A percentile compares a stretch with the other conserved stretches of the same genome.
Evolutionary conservation across 1,284 basidiomycete genomes (phyloP).

Genomic region (Leucoagaricus sp.): DNA sequence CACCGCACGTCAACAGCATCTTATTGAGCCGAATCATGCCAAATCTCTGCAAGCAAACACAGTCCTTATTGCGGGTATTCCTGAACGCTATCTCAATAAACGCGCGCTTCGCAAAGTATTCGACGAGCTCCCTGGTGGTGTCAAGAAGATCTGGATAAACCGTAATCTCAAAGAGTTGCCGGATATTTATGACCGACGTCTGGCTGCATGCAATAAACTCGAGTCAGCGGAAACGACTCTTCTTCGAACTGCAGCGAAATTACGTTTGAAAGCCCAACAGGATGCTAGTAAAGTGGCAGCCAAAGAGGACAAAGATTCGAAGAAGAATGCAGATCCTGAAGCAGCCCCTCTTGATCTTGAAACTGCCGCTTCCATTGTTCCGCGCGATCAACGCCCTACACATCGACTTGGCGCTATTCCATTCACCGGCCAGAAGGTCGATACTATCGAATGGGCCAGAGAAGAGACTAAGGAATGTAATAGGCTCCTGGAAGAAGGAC

Average conservation of each 20-base stretch:
- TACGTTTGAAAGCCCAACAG: constrained; percentile 44
- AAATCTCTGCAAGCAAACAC: constrained; percentile 83
- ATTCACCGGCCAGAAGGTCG: constrained; percentile 81
- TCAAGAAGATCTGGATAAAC: constrained; percentile 90
- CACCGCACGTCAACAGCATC: constrained; percentile 80
- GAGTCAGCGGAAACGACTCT: constrained; percentile 85
- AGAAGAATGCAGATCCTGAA: constrained; percentile 21
- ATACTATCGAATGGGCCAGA: constrained; percentile 90
- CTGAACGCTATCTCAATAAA: constrained; percentile 71
- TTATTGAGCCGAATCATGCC: constrained; percentile 76
- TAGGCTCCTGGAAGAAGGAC: constrained; percentile 50
- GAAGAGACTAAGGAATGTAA: constrained; percentile 63
- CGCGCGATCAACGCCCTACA: constrained; percentile 72
- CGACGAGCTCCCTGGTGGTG: constrained; percentile 79
- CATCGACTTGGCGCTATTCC: constrained; percentile 68
- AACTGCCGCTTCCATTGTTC: constrained; percentile 29
- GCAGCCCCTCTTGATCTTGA: constrained; percentile 16
- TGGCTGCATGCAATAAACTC: constrained; percentile 75
- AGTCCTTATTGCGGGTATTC: constrained; percentile 87
- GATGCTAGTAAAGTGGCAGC: constrained; percentile 41
- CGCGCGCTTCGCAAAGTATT: constrained; percentile 71
- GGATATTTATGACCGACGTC: constrained; percentile 78
- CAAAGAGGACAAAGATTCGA: constrained; percentile 28
- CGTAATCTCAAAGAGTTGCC: constrained; percentile 86
- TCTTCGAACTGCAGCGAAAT: constrained; percentile 74